A percentile compares a stretch with the other conserved stretches of the same genome.
Conservation (phyloP, 768 basidiomycete species). For the Asterophora parasitica region DNA sequence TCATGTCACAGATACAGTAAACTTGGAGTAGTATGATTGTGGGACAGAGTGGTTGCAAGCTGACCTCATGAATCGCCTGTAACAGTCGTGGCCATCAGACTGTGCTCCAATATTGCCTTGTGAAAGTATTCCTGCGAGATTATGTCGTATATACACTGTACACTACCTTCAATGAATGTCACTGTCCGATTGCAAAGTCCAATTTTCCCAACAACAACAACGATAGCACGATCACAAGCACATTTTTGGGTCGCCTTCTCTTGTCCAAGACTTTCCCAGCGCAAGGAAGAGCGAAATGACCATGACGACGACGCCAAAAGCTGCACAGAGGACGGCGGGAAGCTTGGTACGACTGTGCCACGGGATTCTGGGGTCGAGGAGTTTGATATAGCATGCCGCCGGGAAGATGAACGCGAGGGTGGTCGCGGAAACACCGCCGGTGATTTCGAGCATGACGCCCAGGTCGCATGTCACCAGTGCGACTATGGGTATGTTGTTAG, state of each 20-base stretch:
- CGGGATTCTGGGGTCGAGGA: slow-evolving; percentile 48
- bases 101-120: no score
- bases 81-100: no score
- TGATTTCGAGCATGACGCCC: slow-evolving; percentile 97
- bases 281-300: slow-evolving; percentile 72
- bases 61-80: no score
- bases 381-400: slow-evolving; percentile 79
- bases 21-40: no score
- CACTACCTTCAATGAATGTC: slow-evolving; percentile 14
- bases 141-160: slow-evolving; percentile 18
- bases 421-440: slow-evolving; percentile 93
- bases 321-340: slow-evolving; percentile 66
- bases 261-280: slow-evolving; percentile 72
- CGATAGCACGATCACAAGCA: slow-evolving; percentile 45
- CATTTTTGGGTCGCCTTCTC: slow-evolving; percentile 65
- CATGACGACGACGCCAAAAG: slow-evolving; percentile 77
- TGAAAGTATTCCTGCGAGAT: neutral
- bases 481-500: slow-evolving; percentile 43
- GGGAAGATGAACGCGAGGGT: slow-evolving; percentile 92
- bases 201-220: neutral
- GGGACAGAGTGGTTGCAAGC: no score
- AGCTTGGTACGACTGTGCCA: slow-evolving; percentile 72
- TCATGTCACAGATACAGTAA: no score
- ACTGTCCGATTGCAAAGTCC: slow-evolving; percentile 4
- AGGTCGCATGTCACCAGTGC: slow-evolving; percentile 92